These are phyloP conservation scores for Kappamyces sp. DNA, from an alignment of 192 early-diverging fungal species.

Conservation along the genomic window DNA sequence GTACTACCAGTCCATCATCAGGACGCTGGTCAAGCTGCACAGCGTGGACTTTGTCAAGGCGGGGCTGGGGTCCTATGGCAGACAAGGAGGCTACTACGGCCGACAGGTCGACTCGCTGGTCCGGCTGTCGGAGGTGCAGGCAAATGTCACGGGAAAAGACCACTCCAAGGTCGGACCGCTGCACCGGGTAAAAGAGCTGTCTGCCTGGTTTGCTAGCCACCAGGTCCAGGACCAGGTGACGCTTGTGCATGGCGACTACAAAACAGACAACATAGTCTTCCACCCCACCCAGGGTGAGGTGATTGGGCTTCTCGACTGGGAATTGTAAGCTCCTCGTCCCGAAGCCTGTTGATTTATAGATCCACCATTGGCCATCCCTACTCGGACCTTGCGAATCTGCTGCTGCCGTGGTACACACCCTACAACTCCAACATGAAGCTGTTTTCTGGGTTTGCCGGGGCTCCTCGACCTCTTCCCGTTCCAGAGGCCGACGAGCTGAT, in stretches of 20 bases:
- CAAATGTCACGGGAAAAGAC: slow-evolving; percentile 50
- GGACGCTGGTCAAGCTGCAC: slow-evolving; percentile 77
- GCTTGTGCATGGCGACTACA: slow-evolving; percentile 91
- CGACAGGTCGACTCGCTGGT: slow-evolving; percentile 72
- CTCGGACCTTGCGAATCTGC: slow-evolving; percentile 81
- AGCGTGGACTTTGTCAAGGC: slow-evolving; percentile 55
- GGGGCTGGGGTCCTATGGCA: slow-evolving; percentile 69
- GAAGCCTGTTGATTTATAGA: neutral
- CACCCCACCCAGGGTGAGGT: slow-evolving; percentile 52
- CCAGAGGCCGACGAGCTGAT: slow-evolving; percentile 67
- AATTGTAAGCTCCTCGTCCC: slow-evolving; percentile 24
- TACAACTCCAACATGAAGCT: slow-evolving; percentile 8
- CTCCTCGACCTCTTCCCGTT: slow-evolving; percentile 36
- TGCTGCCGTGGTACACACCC: slow-evolving; percentile 65
- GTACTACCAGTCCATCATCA: slow-evolving; percentile 53
- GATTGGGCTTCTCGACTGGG: slow-evolving; percentile 90
- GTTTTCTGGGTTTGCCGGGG: slow-evolving; percentile 15
- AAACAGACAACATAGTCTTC: slow-evolving; percentile 58
- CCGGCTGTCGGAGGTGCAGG: slow-evolving; percentile 64
- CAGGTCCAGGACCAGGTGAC: slow-evolving; percentile 68
- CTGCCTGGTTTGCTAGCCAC: slow-evolving; percentile 67
- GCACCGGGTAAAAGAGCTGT: slow-evolving; percentile 60
- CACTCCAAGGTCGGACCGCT: slow-evolving; percentile 60
- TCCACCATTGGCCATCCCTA: slow-evolving; percentile 89
- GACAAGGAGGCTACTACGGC: slow-evolving; percentile 66